Percentiles rank a stretch among this genome's conserved stretches.
Evolutionary conservation across 208 protist species (phyloP).

Genomic region (Crithidia brevicula): DNA sequence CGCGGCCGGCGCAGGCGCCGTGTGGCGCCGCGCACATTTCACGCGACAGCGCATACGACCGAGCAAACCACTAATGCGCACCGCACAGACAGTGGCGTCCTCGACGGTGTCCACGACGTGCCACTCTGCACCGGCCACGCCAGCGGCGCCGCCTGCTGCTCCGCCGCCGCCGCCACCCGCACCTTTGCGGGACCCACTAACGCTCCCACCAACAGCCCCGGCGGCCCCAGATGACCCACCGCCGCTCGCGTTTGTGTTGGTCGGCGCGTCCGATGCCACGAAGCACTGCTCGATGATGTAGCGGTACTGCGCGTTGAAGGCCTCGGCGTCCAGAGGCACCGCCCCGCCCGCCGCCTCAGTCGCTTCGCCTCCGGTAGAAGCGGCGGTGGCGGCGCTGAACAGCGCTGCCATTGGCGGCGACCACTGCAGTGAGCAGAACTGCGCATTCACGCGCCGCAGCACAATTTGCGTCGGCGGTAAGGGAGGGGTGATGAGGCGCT

Average conservation of each 20-base stretch:
- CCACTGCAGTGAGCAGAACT: conserved; percentile 87
- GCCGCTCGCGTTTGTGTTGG: not conserved
- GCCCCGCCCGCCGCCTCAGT: not conserved
- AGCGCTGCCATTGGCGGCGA: conserved; percentile 23
- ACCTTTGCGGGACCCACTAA: not conserved
- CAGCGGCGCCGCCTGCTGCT: not conserved
- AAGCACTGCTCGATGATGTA: conserved; percentile 82
- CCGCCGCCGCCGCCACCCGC: conserved; percentile 1
- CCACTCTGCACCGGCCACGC: conserved; percentile 49
- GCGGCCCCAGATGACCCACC: too few relatives aligned
- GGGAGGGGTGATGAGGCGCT: conserved; percentile 73
- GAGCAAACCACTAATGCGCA: conserved; percentile 60
- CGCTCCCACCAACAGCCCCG: conserved; percentile 11
- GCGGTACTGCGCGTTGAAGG: conserved; percentile 43
- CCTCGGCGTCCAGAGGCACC: not conserved
- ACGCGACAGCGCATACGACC: conserved; percentile 85
- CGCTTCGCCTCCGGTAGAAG: not conserved
- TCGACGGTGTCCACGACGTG: conserved; percentile 75
- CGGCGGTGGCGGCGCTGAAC: not conserved
- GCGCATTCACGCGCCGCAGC: conserved; percentile 77
- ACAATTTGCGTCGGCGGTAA: conserved; percentile 59
- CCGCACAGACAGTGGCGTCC: conserved; percentile 67
- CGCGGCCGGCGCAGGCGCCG: not conserved
- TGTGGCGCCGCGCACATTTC: conserved; percentile 47
- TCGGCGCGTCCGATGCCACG: not conserved